Evolutionary conservation across 345 rosid species (phyloP), one percentile per base, ranked within the genome.

Genomic region (Pugionium cornutum): DNA sequence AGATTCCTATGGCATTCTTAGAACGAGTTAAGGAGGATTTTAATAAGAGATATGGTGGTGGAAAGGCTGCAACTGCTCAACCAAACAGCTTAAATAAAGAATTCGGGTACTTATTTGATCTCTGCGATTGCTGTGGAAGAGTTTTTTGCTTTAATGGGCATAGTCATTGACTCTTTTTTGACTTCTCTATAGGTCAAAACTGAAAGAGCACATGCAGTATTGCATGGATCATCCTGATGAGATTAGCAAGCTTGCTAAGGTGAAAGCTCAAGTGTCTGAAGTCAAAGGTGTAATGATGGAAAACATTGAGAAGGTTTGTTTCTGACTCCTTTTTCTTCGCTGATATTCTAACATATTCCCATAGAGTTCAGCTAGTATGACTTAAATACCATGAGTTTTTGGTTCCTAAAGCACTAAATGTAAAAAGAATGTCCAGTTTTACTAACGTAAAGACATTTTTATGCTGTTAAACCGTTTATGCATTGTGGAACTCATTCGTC

Each of bases 281-380:
- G 99, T 95, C 40, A 95, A 89, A 75, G 95, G 98, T 78, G 98
- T 89, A 5, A 87, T 95, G 96, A 87, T 95, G 94, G 98, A 95
- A 66, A 91, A 91, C 64, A 95, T 95, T 54, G 98, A 87, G 72
- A 95, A 95, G 99, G 99, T 87, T 76, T 2, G 55, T 27, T 49
- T 49, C 25, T 7, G 32, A 54, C 64, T 36, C 44, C 8, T 25
- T 47, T 55, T 5, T 4, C 5, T 34, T 34, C 36, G 3, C 4
- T 34, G 36, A 3, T 34, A 3, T 34, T 34, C 36, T 34, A 34
- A 34, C 36, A 3, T 34, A 34, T 34, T 34, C 5, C 36, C 36
- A 34, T 34, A 3, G 36, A 34, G 36, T 34, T 34, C 36, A 34
- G 49, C 43, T 62, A 4, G 28, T 9, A 44, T 52, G 45, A 32